A percentile compares a stretch with the other conserved stretches of the same genome.
Conservation (phyloP, 495 filamentous ascomycete species). For the Trichoderma asperelloides region DNA sequence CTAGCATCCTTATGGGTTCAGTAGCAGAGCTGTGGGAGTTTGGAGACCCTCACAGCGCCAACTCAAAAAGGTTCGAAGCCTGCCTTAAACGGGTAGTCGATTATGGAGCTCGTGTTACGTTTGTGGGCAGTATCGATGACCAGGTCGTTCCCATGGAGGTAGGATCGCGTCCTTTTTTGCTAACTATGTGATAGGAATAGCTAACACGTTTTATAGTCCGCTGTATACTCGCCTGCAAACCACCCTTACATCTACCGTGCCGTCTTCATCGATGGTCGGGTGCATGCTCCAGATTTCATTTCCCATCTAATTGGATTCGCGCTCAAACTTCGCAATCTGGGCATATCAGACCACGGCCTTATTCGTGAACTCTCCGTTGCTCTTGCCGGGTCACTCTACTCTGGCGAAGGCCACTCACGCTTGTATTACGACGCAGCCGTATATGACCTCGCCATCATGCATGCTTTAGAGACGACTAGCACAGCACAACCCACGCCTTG, state of each 20-base stretch:
- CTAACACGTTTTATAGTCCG: constrained; percentile 47
- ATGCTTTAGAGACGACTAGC: constrained; percentile 74
- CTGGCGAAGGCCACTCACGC: constrained; percentile 85
- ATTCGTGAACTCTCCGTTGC: constrained; percentile 83
- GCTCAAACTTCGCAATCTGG: constrained; percentile 85
- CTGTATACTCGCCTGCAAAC: constrained; percentile 68
- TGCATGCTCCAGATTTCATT: constrained; percentile 83
- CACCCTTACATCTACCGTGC: constrained; percentile 92
- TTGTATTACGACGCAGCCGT: constrained; percentile 87
- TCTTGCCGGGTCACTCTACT: constrained; percentile 83
- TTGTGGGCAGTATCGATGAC: constrained; percentile 90
- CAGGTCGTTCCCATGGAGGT: constrained; percentile 89
- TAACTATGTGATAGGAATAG: constrained; percentile 7
- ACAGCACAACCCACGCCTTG: constrained; percentile 29
- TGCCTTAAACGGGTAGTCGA: constrained; percentile 61
- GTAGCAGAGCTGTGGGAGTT: constrained; percentile 93
- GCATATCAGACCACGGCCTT: constrained; percentile 84
- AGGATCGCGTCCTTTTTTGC: constrained; percentile 14
- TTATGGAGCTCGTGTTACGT: constrained; percentile 74
- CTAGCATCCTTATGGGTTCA: constrained; percentile 66
- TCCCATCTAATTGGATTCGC: constrained; percentile 89
- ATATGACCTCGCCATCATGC: constrained; percentile 77
- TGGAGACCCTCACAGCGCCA: constrained; percentile 63
- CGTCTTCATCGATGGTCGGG: constrained; percentile 87
- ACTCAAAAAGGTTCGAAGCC: constrained; percentile 72